Conservation (phyloP, 2,329 filamentous ascomycete species). For the Pseudogymnoascus destructans region DNA sequence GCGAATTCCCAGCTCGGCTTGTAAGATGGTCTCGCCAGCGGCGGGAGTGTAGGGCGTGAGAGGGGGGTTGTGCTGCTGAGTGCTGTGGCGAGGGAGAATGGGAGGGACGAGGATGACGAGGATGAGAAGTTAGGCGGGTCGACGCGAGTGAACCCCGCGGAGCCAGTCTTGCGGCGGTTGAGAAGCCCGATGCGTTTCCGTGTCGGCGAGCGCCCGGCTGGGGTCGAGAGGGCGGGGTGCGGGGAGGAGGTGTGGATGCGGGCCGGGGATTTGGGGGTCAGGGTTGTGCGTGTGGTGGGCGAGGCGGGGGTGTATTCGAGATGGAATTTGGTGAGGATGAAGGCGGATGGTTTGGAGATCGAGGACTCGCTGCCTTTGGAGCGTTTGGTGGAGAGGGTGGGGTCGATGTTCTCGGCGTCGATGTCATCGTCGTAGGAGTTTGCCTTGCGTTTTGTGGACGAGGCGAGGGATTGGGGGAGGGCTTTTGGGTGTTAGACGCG, state of each 20-base stretch:
- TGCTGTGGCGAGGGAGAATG: constrained; percentile 77
- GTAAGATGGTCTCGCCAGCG: constrained; percentile 12
- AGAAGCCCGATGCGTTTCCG: constrained; percentile 52
- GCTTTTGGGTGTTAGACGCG: constrained; percentile 14
- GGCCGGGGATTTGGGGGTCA: constrained; percentile 41
- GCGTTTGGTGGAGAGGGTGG: constrained; percentile 39
- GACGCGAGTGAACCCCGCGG: constrained; percentile 48
- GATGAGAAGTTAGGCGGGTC: constrained; percentile 52
- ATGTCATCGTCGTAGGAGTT: constrained; percentile 35
- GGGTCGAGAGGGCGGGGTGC: constrained; percentile 47
- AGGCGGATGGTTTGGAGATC: constrained; percentile 23
- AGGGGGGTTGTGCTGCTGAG: constrained; percentile 61
- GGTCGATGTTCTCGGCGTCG: constrained; percentile 51
- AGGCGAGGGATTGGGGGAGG: constrained; percentile 15
- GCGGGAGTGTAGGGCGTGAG: constrained; percentile 28
- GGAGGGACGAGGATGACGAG: constrained; percentile 34
- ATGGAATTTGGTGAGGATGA: constrained; percentile 22
- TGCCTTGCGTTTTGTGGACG: constrained; percentile 44
- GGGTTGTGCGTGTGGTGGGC: constrained; percentile 26
- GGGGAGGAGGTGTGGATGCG: constrained; percentile 29
- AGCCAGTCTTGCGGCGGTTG: constrained; percentile 51
- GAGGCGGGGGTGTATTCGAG: constrained; percentile 16
- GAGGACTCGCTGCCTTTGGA: constrained; percentile 37
- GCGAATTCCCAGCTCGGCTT: constrained; percentile 77
- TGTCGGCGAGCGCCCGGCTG: constrained; percentile 71